Evolutionary conservation across 2,329 filamentous ascomycete species (phyloP).

Genomic region (Pseudogymnoascus sp.): DNA sequence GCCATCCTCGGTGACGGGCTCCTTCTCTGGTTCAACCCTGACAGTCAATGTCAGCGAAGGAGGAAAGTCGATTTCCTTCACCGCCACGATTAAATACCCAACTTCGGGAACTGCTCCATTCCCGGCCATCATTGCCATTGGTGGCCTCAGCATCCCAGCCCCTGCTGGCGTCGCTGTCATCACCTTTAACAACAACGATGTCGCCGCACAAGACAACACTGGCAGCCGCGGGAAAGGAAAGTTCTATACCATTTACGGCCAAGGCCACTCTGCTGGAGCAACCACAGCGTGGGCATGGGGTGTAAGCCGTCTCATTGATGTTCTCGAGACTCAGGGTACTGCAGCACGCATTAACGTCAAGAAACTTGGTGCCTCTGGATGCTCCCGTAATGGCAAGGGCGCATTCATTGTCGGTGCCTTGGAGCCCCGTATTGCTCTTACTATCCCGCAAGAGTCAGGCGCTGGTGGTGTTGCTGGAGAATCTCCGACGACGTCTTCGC

Average conservation of each 20-base stretch:
- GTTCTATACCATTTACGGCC: slow-evolving; percentile 52
- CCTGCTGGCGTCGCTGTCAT: slow-evolving; percentile 47
- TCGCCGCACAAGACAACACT: slow-evolving; percentile 41
- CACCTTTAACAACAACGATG: slow-evolving; percentile 49
- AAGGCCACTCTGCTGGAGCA: slow-evolving; percentile 45
- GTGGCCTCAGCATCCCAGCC: slow-evolving; percentile 45
- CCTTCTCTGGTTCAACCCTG: slow-evolving; percentile 35
- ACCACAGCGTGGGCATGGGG: slow-evolving; percentile 57
- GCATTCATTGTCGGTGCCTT: slow-evolving; percentile 53
- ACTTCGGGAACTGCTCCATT: slow-evolving; percentile 37
- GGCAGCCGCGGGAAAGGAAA: slow-evolving; percentile 45
- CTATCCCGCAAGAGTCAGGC: slow-evolving; percentile 54
- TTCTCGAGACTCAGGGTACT: slow-evolving; percentile 40
- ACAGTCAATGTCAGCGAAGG: slow-evolving; percentile 36
- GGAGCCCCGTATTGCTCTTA: slow-evolving; percentile 49
- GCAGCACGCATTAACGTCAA: slow-evolving; percentile 39
- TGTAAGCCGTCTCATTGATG: slow-evolving; percentile 51
- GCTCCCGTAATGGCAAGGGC: slow-evolving; percentile 56
- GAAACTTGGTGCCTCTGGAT: slow-evolving; percentile 50
- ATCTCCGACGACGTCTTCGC: slow-evolving; percentile 41
- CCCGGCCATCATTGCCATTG: slow-evolving; percentile 50
- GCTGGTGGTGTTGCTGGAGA: slow-evolving; percentile 53
- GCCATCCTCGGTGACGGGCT: slow-evolving; percentile 39
- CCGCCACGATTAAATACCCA: slow-evolving; percentile 35
- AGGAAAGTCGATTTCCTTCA: slow-evolving; percentile 39